Base-by-base conservation (phyloP, 1,284 basidiomycete species). In the Sparassis latifolia region DNA sequence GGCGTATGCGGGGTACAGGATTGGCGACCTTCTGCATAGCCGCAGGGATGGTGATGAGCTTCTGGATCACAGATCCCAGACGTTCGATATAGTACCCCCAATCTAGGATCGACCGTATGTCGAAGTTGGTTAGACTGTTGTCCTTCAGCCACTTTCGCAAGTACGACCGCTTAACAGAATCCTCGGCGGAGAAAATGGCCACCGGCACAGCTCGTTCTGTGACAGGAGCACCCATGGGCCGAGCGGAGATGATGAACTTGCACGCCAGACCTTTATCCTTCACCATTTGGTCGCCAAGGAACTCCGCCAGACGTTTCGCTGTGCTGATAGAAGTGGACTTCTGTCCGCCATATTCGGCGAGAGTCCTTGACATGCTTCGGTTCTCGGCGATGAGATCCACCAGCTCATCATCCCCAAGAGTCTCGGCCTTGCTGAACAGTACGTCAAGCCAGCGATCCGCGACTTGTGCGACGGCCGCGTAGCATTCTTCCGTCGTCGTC, bases 61-160 rank as follows among this genome's bases (percentile, higher is more conserved):
- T 99, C 71, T 99, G 97, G 53, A 99, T 95, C 58, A 99, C 97
- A 1, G 94, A 96, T 6, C 97, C 97, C 35, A 99, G 74, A 29
- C 97, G 89, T 64, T 99, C 97, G 62, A 97, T 97, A 71, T 99
- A 99, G 69, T 99, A 99, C 31, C 86, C 80, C 97, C 97, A 99
- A 68, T 99, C 97, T 56, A 99, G 78, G 59, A 99, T 97, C 7
- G 88, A 87, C 10, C 97, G 86, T 47, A 99, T 74, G 52, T 99
- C 95, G 62, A 99, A 98, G 61, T 86, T 87, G 42, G 80, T 76
- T 33, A 99, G 75, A 59, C 86, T 82, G 66, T 86, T 92, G 69
- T 99, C 95, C 69, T 95, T 97, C 52, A 99, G 77, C 94, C 97
- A 99, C 69, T 90, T 95, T 49, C 93, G 89, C 47, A 99, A 78